These are phyloP conservation scores for Dioszegia hungarica DNA, from an alignment of 768 basidiomycete genomes.

Conservation along the genomic window DNA sequence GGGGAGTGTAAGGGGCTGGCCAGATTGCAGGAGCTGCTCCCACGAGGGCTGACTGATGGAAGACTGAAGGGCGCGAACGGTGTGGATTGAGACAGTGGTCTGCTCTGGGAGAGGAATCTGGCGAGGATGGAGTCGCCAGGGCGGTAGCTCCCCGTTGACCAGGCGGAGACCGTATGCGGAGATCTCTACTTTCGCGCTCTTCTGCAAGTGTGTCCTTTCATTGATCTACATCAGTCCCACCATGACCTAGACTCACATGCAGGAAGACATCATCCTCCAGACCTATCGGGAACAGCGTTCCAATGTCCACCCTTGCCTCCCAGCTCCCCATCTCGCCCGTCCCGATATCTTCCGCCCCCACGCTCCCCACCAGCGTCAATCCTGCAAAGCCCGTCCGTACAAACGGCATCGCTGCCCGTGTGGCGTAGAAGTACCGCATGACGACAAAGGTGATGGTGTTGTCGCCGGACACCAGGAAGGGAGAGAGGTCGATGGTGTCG, in stretches of 20 bases:
- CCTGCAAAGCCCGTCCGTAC: conserved; percentile 21
- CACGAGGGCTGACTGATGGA: neutral
- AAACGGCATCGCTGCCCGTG: conserved; percentile 21
- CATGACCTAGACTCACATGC: conserved; percentile 1
- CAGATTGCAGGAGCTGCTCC: neutral
- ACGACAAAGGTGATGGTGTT: conserved; percentile 18
- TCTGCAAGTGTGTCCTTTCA: neutral
- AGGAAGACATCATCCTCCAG: conserved; percentile 14
- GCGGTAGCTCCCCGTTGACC: conserved; percentile 12
- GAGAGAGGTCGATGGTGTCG: conserved; percentile 18
- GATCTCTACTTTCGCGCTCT: neutral
- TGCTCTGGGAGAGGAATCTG: conserved; percentile 7
- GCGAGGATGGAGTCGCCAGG: conserved; percentile 7
- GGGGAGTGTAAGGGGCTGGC: conserved; percentile 1
- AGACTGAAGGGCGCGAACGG: neutral
- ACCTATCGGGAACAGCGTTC: conserved; percentile 1
- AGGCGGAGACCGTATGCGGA: neutral
- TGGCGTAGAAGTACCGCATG: conserved; percentile 19
- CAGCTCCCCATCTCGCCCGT: neutral
- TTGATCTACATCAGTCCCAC: conserved; percentile 9
- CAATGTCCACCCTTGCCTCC: neutral
- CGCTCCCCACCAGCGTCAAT: conserved; percentile 13
- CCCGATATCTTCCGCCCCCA: conserved; percentile 3
- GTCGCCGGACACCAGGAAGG: conserved; percentile 8
- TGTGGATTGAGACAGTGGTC: neutral